These are phyloP conservation scores for Penicillium lividum DNA, from an alignment of 495 filamentous ascomycete genomes.

Conservation along the genomic window DNA sequence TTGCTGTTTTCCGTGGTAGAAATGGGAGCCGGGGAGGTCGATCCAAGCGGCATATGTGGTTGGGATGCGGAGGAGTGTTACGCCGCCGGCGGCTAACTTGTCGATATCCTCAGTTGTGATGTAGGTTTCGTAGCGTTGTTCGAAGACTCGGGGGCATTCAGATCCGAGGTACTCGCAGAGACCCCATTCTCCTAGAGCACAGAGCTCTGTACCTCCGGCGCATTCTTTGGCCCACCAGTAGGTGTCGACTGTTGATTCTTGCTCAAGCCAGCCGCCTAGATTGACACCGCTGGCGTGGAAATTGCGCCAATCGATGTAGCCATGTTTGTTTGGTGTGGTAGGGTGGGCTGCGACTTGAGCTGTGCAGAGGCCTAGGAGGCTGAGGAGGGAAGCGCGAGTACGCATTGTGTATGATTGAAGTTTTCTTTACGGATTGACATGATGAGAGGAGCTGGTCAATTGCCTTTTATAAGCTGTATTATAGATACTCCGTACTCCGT, in stretches of 20 bases:
- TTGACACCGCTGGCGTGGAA: slow-evolving; percentile 33
- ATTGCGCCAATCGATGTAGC: slow-evolving; percentile 30
- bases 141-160: slow-evolving; percentile 26
- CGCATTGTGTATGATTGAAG: not conserved
- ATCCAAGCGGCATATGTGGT: slow-evolving; percentile 33
- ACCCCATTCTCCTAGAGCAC: slow-evolving; percentile 28
- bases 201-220: slow-evolving; percentile 21
- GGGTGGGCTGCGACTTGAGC: not conserved
- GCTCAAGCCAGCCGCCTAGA: slow-evolving; percentile 37
- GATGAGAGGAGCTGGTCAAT: not conserved
- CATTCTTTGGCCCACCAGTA: slow-evolving; percentile 28
- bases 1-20: slow-evolving; percentile 33
- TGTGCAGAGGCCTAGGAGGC: slow-evolving; percentile 3
- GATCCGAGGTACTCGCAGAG: slow-evolving; percentile 29
- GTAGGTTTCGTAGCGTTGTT: slow-evolving; percentile 33
- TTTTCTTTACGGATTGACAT: no score
- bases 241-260: slow-evolving; percentile 36
- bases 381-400: not conserved
- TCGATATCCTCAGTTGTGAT: slow-evolving; percentile 34
- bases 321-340: not conserved
- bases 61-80: slow-evolving; percentile 34
- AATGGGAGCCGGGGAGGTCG: slow-evolving; percentile 29
- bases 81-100: slow-evolving; percentile 23
- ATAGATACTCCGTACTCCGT: no score
- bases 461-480: not conserved